phyloP scores from a whole-genome alignment of 257 asterid genomes.

The Anisodus tanguticus region DNA sequence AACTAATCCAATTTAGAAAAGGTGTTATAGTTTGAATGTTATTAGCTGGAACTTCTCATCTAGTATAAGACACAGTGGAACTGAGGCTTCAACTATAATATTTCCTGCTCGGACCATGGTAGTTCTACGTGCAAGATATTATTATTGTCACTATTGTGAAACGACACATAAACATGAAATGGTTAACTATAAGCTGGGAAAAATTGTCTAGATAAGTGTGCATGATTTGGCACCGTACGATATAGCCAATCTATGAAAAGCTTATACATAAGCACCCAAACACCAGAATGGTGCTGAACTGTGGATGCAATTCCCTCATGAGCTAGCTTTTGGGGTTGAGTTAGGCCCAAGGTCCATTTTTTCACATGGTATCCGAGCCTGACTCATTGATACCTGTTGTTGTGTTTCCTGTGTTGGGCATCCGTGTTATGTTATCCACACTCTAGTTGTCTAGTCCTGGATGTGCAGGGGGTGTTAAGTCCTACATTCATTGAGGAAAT shows the following conservation, averaged over 20 bases:
- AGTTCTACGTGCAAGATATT: not conserved
- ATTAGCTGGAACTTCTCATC: not conserved
- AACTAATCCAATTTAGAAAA: not conserved
- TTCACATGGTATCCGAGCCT: slow-evolving; percentile 8
- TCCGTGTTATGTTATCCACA: not conserved
- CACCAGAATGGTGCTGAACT: not conserved
- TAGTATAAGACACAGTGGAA: not conserved
- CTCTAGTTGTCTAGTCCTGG: slow-evolving; percentile 7
- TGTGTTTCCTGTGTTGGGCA: not conserved
- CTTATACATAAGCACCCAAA: not conserved
- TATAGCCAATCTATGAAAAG: not conserved
- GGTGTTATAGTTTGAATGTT: not conserved
- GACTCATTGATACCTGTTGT: not conserved
- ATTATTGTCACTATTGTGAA: not conserved
- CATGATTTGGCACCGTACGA: not conserved
- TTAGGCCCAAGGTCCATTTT: slow-evolving; percentile 4
- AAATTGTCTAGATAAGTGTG: not conserved
- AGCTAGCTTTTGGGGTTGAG: not conserved
- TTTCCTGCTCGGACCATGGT: not conserved
- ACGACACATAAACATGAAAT: not conserved
- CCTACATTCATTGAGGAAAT: not conserved
- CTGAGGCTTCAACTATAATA: not conserved
- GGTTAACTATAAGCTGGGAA: slow-evolving; percentile 5
- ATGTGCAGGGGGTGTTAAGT: not conserved
- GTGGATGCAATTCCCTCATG: not conserved